Evolutionary conservation across 345 rosid genomes (phyloP).

Genomic region (Gossypium ekmanianum): DNA sequence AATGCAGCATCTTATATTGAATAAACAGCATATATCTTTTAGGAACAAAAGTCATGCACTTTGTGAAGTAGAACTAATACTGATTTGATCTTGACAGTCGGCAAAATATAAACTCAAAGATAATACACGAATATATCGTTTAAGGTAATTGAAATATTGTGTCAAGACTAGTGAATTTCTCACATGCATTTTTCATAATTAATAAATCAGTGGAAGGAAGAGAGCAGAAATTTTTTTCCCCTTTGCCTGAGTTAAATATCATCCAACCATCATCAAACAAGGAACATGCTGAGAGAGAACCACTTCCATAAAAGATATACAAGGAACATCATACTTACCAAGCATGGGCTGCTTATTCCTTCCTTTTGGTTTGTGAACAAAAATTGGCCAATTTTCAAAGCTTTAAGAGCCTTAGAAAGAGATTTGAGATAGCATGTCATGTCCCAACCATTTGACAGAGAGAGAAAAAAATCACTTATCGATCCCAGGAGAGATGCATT

Average conservation of each 20-base stretch:
- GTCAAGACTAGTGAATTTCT: not conserved
- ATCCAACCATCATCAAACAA: not conserved
- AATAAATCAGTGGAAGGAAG: not conserved
- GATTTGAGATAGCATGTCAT: conserved; percentile 91
- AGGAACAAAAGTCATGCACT: not conserved
- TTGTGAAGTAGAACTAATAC: not conserved
- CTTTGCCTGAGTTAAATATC: not conserved
- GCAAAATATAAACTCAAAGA: not conserved
- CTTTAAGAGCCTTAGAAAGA: conserved; percentile 80
- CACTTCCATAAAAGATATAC: not conserved
- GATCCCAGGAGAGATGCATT: conserved; percentile 93
- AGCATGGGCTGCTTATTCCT: conserved; percentile 69
- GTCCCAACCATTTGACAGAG: conserved; percentile 99
- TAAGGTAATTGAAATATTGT: not conserved
- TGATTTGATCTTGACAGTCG: not conserved
- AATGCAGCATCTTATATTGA: not conserved
- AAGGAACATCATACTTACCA: conserved; percentile 44
- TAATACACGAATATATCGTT: not conserved
- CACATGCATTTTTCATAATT: not conserved
- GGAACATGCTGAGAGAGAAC: not conserved
- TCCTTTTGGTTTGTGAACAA: conserved; percentile 74
- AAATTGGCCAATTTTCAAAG: conserved; percentile 63
- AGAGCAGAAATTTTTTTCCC: not conserved
- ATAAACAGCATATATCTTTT: not conserved
- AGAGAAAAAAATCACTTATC: conserved; percentile 92